Evolutionary conservation across 306 rosid species (phyloP).

Genomic region (Cicer cuneatum): DNA sequence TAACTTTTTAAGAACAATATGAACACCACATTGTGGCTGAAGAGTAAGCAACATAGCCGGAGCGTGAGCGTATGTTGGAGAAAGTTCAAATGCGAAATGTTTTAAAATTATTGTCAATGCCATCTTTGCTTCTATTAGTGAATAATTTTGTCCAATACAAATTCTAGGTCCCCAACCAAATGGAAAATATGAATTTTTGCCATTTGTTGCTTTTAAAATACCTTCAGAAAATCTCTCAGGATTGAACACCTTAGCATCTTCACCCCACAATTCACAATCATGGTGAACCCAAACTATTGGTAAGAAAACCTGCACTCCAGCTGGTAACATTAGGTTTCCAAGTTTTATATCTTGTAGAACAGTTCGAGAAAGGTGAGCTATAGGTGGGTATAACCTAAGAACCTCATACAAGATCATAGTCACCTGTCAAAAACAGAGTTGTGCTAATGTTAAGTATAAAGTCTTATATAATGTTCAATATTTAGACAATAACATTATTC

Average conservation of each 20-base stretch:
- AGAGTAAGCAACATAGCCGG: slow-evolving; percentile 16
- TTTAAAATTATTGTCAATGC: slow-evolving; percentile 58
- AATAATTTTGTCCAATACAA: slow-evolving; percentile 54
- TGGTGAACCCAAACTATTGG: slow-evolving; percentile 47
- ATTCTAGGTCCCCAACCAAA: slow-evolving; percentile 53
- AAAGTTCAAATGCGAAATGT: slow-evolving; percentile 54
- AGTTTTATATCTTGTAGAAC: slow-evolving; percentile 39
- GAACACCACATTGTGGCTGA: slow-evolving; percentile 57
- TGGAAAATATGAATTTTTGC: slow-evolving; percentile 38
- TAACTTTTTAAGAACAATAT: slow-evolving; percentile 30
- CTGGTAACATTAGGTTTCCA: slow-evolving; percentile 45
- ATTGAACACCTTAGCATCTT: slow-evolving; percentile 50
- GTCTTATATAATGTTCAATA: too few species aligned
- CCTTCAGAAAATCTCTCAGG: slow-evolving; percentile 61
- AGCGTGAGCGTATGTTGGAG: slow-evolving; percentile 55
- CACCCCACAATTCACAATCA: slow-evolving; percentile 46
- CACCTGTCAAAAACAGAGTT: slow-evolving; percentile 16
- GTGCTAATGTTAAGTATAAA: not conserved
- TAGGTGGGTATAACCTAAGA: slow-evolving; percentile 63
- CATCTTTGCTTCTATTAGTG: slow-evolving; percentile 55
- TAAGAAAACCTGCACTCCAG: not conserved
- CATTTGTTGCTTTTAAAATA: slow-evolving; percentile 46
- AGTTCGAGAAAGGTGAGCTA: not conserved
- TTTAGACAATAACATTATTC: slow-evolving; percentile 27
- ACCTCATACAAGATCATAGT: too few species aligned